Base-by-base conservation (phyloP, 2,329 filamentous ascomycete species). In the Colletotrichum chlorophyti region DNA sequence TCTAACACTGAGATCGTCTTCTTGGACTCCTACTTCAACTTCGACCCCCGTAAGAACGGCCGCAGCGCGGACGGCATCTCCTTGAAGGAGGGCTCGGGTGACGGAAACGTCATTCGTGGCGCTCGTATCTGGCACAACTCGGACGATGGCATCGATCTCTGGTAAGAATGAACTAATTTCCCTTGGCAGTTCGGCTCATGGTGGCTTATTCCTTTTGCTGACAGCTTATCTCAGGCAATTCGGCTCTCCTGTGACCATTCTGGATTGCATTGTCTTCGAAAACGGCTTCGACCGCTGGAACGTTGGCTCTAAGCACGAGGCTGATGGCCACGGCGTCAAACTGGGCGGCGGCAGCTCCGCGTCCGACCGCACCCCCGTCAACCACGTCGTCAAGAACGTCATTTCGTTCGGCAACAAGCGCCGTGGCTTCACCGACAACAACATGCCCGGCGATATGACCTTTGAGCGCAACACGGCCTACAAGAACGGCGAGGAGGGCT, bases 321-420 rank as follows among this genome's bases (percentile, higher is more conserved):
- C 76, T 15, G 77, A 80, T 37, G 77, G 77, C 27, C 79, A 80
- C 62, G 75, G 77, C 12, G 78, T 79, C 73, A 79, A 80, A 65
- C 73, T 81, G 6, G 75, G 76, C 21, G 71, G 73, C 26, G 68
- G 66, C 38, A 43, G 37, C 48, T 67, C 73, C 40, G 69, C 68
- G 4, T 72, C 66, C 5, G 68, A 70, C 43, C 69, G 71, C 34
- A 70, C 66, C 6, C 65, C 76, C 0, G 76, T 75, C 0, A 69
- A 76, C 65, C 77, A 79, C 58, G 68, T 77, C 24, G 63, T 79
- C 48, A 70, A 67, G 34, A 80, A 79, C 68, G 74, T 66, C 61
- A 77, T 79, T 10, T 72, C 77, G 2, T 79, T 77, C 61, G 61
- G 66, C 37, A 80, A 80, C 59, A 68, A 69, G 1, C 71, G 70